These are phyloP conservation scores for Sugiyamaella japonica DNA, from an alignment of 1,139 yeast species.

Conservation along the genomic window DNA sequence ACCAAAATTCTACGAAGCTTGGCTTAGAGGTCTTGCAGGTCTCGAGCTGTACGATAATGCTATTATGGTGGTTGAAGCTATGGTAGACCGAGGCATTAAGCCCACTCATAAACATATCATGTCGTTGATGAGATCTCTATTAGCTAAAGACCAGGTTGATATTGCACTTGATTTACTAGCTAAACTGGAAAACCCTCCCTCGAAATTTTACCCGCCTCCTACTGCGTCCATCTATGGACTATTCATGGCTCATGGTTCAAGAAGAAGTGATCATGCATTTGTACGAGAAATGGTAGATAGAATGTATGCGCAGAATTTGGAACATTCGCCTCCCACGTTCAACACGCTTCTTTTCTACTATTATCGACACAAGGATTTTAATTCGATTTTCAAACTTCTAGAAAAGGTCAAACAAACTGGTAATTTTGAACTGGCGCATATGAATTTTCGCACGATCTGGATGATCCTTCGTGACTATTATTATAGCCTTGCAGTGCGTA, in stretches of 20 bases:
- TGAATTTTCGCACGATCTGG: conserved; percentile 32
- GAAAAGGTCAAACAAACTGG: conserved; percentile 5
- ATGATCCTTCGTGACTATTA: conserved; percentile 31
- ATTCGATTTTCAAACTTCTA: conserved; percentile 25
- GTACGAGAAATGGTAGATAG: conserved; percentile 26
- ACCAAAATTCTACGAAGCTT: conserved; percentile 31
- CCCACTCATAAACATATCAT: conserved; percentile 26
- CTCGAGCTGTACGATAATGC: conserved; percentile 30
- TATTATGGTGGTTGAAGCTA: conserved; percentile 31
- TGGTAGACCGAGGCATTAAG: conserved; percentile 29
- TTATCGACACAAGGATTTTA: conserved; percentile 28
- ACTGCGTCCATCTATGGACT: conserved; percentile 29
- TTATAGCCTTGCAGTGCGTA: conserved; percentile 11
- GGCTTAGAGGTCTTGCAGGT: conserved; percentile 35
- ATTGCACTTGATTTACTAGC: conserved; percentile 28
- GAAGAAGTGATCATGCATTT: conserved; percentile 25
- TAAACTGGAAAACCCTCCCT: conserved; percentile 24
- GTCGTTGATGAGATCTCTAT: conserved; percentile 29
- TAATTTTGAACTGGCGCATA: conserved; percentile 21
- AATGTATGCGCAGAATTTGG: conserved; percentile 23
- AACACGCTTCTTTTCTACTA: conserved; percentile 29
- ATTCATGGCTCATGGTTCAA: conserved; percentile 33
- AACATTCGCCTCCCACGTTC: conserved; percentile 26
- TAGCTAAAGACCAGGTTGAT: conserved; percentile 25
- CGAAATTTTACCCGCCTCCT: conserved; percentile 24